These are phyloP conservation scores for Rubus parviflorus DNA, from an alignment of 306 rosid genomes.

Conservation along the genomic window DNA sequence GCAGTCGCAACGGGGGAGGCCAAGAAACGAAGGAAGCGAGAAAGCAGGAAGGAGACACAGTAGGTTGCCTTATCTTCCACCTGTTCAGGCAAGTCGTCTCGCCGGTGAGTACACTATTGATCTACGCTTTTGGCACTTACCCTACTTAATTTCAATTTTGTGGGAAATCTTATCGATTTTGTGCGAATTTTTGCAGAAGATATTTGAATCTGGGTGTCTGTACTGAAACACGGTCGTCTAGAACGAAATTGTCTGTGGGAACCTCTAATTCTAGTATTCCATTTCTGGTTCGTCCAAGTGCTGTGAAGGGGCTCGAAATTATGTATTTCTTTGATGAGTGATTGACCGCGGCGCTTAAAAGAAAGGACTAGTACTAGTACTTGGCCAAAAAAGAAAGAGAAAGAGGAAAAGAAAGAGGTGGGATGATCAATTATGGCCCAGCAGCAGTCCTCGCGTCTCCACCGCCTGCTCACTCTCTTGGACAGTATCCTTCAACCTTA, in stretches of 20 bases:
- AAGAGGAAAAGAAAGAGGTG: conserved; percentile 13
- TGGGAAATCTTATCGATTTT: neutral
- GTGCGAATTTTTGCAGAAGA: neutral
- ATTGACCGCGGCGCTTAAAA: too few species aligned
- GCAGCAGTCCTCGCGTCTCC: conserved; percentile 89
- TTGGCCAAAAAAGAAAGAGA: neutral
- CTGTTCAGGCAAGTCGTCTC: neutral
- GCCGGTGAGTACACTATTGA: conserved; percentile 1
- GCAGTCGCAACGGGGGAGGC: conserved; percentile 14
- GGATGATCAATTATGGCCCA: conserved; percentile 93
- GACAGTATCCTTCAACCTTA: conserved; percentile 73
- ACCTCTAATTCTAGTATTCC: too few species aligned
- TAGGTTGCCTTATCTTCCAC: conserved; percentile 6
- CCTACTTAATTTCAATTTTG: neutral
- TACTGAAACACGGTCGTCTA: neutral
- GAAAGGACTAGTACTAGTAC: too few species aligned
- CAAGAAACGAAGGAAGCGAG: conserved; percentile 15
- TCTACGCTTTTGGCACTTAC: conserved; percentile 7
- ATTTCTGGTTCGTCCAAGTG: too few species aligned
- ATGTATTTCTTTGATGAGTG: too few species aligned
- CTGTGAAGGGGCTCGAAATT: too few species aligned
- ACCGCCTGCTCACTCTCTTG: conserved; percentile 94
- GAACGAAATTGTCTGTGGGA: too few species aligned
- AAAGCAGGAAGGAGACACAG: conserved; percentile 12
- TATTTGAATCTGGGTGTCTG: neutral